Percentiles rank a stretch among this genome's conserved stretches.
Evolutionary conservation across 1,284 basidiomycete species (phyloP).

Genomic region (Heliocybe sulcata): DNA sequence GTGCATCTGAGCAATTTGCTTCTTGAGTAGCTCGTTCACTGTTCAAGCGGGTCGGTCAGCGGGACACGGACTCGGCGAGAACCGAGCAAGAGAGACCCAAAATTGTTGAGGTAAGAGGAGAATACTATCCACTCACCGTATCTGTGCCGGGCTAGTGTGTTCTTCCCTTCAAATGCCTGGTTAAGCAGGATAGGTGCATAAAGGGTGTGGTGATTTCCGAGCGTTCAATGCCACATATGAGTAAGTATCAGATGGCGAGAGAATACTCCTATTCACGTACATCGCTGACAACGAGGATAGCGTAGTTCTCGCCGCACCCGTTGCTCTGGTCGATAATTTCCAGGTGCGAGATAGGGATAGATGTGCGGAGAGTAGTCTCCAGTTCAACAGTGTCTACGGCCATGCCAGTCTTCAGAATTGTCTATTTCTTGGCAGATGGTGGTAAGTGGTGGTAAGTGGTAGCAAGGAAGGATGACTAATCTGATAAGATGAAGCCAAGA

Average conservation of each 20-base stretch:
- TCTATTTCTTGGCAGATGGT: no score
- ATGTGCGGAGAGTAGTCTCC: constrained; percentile 51
- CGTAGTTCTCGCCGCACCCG: constrained; percentile 74
- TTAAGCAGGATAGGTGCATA: background rate
- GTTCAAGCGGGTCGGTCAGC: constrained; percentile 1
- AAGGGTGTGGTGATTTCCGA: background rate
- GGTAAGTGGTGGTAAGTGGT: background rate
- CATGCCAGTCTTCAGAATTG: constrained; percentile 30
- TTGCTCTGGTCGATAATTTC: constrained; percentile 70
- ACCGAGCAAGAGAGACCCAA: constrained; percentile 2
- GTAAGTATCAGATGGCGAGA: background rate
- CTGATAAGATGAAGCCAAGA: background rate
- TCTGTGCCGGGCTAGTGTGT: constrained; percentile 63
- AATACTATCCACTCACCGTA: constrained; percentile 38
- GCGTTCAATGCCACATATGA: background rate
- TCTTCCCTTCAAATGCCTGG: constrained; percentile 69
- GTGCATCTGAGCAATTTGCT: constrained; percentile 70
- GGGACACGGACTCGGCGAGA: background rate
- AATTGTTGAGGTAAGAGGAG: background rate
- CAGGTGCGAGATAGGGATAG: constrained; percentile 54
- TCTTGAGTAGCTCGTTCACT: constrained; percentile 74
- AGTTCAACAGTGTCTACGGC: constrained; percentile 48
- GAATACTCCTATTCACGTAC: constrained; percentile 26
- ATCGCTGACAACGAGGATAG: constrained; percentile 68
- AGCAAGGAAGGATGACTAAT: background rate